Evolutionary conservation across 2,329 filamentous ascomycete species (phyloP).

Genomic region (Arthrobotrys sphaeroides): DNA sequence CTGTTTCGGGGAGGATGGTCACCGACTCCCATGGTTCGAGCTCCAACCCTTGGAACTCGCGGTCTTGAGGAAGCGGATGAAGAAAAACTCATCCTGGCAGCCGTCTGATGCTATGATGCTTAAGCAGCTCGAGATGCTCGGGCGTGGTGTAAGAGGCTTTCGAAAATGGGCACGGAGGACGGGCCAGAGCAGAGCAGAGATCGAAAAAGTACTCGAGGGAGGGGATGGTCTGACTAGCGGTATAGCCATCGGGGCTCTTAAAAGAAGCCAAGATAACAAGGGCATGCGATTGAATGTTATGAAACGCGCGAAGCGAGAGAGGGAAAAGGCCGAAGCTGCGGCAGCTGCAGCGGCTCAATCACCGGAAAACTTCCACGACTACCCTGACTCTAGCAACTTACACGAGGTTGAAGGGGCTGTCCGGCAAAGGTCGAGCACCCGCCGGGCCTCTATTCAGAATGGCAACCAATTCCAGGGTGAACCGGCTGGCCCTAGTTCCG

Average conservation of each 20-base stretch:
- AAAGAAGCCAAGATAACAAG: slow-evolving; percentile 67
- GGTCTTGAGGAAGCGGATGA: slow-evolving; percentile 82
- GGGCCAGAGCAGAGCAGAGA: slow-evolving; percentile 33
- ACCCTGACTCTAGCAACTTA: not conserved
- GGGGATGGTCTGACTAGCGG: slow-evolving; percentile 22
- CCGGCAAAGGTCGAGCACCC: slow-evolving; percentile 24
- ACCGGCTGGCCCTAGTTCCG: not conserved
- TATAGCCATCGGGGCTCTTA: slow-evolving; percentile 36
- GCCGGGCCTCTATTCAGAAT: slow-evolving; percentile 26
- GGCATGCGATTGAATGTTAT: slow-evolving; percentile 82
- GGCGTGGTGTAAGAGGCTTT: slow-evolving; percentile 67
- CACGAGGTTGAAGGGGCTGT: not conserved
- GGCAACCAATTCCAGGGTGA: not conserved
- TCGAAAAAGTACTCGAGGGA: slow-evolving; percentile 39
- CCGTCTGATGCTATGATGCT: slow-evolving; percentile 87
- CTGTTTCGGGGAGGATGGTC: slow-evolving; percentile 59
- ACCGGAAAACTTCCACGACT: not conserved
- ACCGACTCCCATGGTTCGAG: slow-evolving; percentile 59
- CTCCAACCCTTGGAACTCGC: slow-evolving; percentile 66
- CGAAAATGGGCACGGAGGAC: slow-evolving; percentile 51
- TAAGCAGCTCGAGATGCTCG: slow-evolving; percentile 76
- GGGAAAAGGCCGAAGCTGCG: slow-evolving; percentile 47
- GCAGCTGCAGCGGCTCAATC: slow-evolving; percentile 43
- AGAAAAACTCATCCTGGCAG: slow-evolving; percentile 87
- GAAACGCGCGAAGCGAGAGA: slow-evolving; percentile 66